Conservation (phyloP, 1,284 basidiomycete species). For the Ustilago tritici region DNA sequence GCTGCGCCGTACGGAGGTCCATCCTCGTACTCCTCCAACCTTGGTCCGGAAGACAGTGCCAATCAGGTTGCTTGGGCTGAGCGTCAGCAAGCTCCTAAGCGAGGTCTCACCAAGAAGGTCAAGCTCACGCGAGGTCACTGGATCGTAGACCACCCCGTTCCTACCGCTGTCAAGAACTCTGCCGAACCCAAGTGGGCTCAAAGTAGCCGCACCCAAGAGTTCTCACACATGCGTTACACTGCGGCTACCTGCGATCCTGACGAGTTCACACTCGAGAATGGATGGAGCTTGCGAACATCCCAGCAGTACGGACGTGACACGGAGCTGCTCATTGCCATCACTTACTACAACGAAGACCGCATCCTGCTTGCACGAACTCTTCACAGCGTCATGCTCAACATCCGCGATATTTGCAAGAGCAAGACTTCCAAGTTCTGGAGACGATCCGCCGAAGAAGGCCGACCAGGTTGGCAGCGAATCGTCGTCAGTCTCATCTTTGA, state of each 20-base stretch:
- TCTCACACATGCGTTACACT: conserved; percentile 85
- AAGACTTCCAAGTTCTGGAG: conserved; percentile 88
- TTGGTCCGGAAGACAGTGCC: conserved; percentile 55
- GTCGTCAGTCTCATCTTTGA: conserved; percentile 87
- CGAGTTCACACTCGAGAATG: conserved; percentile 80
- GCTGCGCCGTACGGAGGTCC: conserved; percentile 41
- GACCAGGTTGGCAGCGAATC: conserved; percentile 85
- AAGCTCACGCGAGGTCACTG: conserved; percentile 80
- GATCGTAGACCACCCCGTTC: conserved; percentile 76
- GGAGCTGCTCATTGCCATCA: conserved; percentile 81
- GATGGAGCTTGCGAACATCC: conserved; percentile 83
- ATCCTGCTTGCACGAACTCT: conserved; percentile 79
- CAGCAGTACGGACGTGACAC: conserved; percentile 87
- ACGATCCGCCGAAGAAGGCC: conserved; percentile 80
- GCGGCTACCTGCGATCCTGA: conserved; percentile 93
- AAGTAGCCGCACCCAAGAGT: conserved; percentile 74
- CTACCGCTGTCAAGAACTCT: conserved; percentile 85
- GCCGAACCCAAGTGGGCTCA: conserved; percentile 81
- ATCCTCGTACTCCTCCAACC: conserved; percentile 36
- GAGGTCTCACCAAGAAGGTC: conserved; percentile 78
- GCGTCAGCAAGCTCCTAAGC: conserved; percentile 69
- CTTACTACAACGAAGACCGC: conserved; percentile 90
- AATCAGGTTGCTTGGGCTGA: conserved; percentile 66
- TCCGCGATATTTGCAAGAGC: conserved; percentile 96
- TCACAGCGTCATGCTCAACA: conserved; percentile 96